Base-by-base conservation (phyloP, 2,329 filamentous ascomycete species). In the Fusarium sp. region DNA sequence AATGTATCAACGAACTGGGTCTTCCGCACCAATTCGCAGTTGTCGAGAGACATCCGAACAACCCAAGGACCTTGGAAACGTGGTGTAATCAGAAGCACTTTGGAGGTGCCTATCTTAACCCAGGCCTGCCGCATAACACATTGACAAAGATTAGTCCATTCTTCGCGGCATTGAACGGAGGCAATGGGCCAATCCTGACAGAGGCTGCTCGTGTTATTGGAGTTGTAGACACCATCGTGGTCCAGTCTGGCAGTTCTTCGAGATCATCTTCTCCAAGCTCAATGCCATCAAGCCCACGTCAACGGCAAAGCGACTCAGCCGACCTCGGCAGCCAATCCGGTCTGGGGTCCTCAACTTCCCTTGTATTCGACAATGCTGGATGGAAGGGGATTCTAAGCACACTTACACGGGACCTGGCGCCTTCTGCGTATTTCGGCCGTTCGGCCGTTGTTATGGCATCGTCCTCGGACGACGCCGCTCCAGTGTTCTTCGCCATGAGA, bases 361-460 rank as follows among this genome's bases (percentile, higher is more conserved):
- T 95, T 39, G 81, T 94, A 17, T 91, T 93, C 45, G 92, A 96
- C 72, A 96, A 96, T 70, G 91, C 92, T 13, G 89, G 89, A 15
- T 96, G 93, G 92, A 93, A 93, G 76, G 93, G 92, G 3, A 95
- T 96, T 58, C 84, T 93, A 46, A 91, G 91, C 51, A 94, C 92
- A 1, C 82, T 96, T 59, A 96, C 90, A 6, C 87, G 91, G 21
- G 92, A 96, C 72, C 89, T 94, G 69, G 91, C 94, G 0, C 92
- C 93, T 0, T 94, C 91, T 6, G 92, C 93, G 2, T 96, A 95
- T 76, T 87, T 87, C 67, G 90, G 88, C 40, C 88, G 92, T 46
- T 88, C 91, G 6, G 92, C 92, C 4, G 87, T 96, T 42, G 86
- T 96, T 15, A 81, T 96, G 13, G 91, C 91, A 11, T 90, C 87